Evolutionary conservation across 768 basidiomycete species (phyloP).

Genomic region (Kwoniella mangroviensis): DNA sequence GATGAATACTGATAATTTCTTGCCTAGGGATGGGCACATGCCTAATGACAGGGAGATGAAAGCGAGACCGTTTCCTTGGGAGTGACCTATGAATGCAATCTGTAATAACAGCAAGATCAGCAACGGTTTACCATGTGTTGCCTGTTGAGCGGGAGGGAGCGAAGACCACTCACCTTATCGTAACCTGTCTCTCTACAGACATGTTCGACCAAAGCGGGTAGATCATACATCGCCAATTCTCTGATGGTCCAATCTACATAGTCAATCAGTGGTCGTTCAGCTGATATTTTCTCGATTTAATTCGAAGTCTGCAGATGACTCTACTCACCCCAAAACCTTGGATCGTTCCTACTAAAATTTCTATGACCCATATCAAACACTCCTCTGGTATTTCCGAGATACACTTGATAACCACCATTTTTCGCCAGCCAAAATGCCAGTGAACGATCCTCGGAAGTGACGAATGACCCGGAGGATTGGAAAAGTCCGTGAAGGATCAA

Average conservation of each 20-base stretch:
- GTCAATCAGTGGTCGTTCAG: too few relatives aligned
- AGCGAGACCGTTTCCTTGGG: slow-evolving; percentile 63
- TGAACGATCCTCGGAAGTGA: slow-evolving; percentile 63
- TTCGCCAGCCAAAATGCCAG: slow-evolving; percentile 64
- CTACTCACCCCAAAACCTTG: slow-evolving; percentile 62
- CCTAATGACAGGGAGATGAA: slow-evolving; percentile 63
- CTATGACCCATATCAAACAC: slow-evolving; percentile 64
- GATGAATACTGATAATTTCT: slow-evolving; percentile 61
- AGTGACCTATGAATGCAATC: slow-evolving; percentile 64
- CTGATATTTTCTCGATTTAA: too few relatives aligned
- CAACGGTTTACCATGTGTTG: neutral
- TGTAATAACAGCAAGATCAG: slow-evolving; percentile 23
- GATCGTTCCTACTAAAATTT: slow-evolving; percentile 59
- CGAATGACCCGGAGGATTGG: slow-evolving; percentile 62
- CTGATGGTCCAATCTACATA: slow-evolving; percentile 62
- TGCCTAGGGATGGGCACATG: slow-evolving; percentile 62
- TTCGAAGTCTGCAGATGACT: too few relatives aligned
- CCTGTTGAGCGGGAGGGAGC: neutral
- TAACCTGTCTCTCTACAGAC: slow-evolving; percentile 61
- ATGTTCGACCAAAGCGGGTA: slow-evolving; percentile 63
- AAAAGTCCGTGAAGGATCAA: slow-evolving; percentile 63
- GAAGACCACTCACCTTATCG: slow-evolving; percentile 55
- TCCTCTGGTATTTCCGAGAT: slow-evolving; percentile 60
- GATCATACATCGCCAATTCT: slow-evolving; percentile 63
- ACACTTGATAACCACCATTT: slow-evolving; percentile 62